Evolutionary conservation across 768 basidiomycete genomes (phyloP), one percentile per base, ranked within the genome.

Genomic region (Russula olivacea): DNA sequence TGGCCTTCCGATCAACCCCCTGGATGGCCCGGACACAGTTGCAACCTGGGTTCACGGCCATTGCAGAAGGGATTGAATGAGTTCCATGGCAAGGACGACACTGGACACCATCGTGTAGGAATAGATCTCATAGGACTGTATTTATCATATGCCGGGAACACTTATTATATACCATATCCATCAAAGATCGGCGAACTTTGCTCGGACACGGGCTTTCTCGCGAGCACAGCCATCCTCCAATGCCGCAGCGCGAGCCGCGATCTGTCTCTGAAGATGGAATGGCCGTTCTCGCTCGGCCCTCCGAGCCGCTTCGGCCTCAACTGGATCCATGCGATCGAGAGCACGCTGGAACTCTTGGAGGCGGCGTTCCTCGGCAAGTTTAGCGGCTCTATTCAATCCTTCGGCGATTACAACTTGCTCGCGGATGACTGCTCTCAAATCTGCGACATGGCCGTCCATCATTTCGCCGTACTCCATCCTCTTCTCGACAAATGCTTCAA

Each of bases 401-500:
- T 17, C 6, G 1, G 25, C 25, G 3, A 14, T n/a, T 14, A 6
- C 48, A 3, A 10, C 0, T 1, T 49, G 48, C 23, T 58, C 57
- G 5, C 3, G 23, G 8, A 6, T 38, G 17, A 23, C 36, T 10
- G 36, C 23, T 28, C 3, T 12, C 3, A 19, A 38, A 49, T 25
- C 8, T 3, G 17, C 36, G 36, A 38, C 19, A 17, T 50, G 28
- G 1, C 28, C 50, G 1, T 21, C 25, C 36, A 52, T 32, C 50
- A 59, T 30, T 0, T 30, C n/a, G 28, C 5, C 17, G 28, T 8
- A 43, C 10, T 59, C 59, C 0, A 15, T 3, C 30, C 32, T 52
- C 49, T 59, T 59, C 59, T 52, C 50, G n/a, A 45, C 50, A 9
- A 51, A 52, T 11, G 40, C 28, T 21, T 41, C 68, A 41, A 14